These are phyloP conservation scores for Fusarium aywerte DNA, from an alignment of 2,329 filamentous ascomycete species.

Conservation along the genomic window DNA sequence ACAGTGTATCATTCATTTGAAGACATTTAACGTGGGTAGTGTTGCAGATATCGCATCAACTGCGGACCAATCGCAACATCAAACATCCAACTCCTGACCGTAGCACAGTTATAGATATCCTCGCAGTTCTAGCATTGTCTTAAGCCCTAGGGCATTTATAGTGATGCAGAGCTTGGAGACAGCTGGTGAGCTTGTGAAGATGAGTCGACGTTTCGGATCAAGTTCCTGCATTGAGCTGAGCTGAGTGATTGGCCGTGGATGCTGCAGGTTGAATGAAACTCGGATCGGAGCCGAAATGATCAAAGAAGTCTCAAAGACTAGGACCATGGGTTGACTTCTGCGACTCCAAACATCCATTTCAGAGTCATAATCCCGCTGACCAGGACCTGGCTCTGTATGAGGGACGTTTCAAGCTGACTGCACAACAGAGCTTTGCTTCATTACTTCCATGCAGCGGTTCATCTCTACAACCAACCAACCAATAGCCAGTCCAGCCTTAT, in stretches of 20 bases:
- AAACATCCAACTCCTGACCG: background rate
- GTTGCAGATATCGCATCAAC: constrained; percentile 5
- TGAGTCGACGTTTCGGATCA: constrained; percentile 20
- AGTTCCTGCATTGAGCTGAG: background rate
- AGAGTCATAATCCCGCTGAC: background rate
- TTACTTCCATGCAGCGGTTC: constrained; percentile 23
- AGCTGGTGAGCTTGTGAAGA: background rate
- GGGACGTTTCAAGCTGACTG: constrained; percentile 30
- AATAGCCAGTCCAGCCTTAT: constrained; percentile 26
- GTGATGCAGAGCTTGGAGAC: background rate
- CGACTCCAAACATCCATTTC: constrained; percentile 2
- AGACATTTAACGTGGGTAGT: background rate
- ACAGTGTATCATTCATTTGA: background rate
- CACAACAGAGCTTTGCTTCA: constrained; percentile 7
- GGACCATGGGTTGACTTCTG: background rate
- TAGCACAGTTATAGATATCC: background rate
- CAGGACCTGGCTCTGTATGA: constrained; percentile 23
- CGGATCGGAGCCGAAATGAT: constrained; percentile 26
- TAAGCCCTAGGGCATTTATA: constrained; percentile 23
- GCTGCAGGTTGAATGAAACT: constrained; percentile 17
- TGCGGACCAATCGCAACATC: constrained; percentile 26
- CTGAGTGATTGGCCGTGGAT: constrained; percentile 8
- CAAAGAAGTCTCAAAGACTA: background rate
- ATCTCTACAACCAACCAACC: constrained; percentile 23
- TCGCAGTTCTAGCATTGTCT: constrained; percentile 2